A percentile compares a stretch with the other conserved stretches of the same genome.
These are phyloP conservation scores for Aegilops speltoides DNA, from an alignment of 176 grass and related monocot species.

Conservation along the genomic window DNA sequence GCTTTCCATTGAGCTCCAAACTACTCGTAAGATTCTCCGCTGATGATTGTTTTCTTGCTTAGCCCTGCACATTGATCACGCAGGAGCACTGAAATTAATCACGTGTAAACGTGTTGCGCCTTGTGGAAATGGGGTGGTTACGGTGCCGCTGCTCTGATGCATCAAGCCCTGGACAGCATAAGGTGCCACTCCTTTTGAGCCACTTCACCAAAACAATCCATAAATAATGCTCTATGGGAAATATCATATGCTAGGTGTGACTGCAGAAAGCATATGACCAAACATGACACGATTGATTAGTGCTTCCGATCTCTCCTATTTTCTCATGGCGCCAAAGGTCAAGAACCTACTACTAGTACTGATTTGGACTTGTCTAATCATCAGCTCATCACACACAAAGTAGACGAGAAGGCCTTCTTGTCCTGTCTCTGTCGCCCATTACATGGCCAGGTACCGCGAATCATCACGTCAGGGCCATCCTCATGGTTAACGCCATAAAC, in stretches of 20 bases:
- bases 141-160: too few relatives aligned
- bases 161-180: not conserved
- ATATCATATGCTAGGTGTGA: not conserved
- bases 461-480: not conserved
- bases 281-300: not conserved
- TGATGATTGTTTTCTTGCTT: not conserved
- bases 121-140: not conserved
- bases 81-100: not conserved
- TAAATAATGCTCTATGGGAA: not conserved
- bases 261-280: not conserved
- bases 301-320: not conserved
- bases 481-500: not conserved
- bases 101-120: not conserved
- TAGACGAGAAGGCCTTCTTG: not conserved
- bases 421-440: not conserved
- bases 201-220: not conserved
- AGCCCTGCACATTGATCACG: not conserved
- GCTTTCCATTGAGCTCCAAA: too few relatives aligned
- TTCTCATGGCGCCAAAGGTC: not conserved
- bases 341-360: not conserved
- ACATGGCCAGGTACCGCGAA: constrained; percentile 15
- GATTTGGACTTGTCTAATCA: not conserved
- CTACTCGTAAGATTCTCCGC: not conserved
- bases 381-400: constrained; percentile 3
- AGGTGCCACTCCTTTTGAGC: not conserved